Evolutionary conservation across 371 early-diverging fungal species (phyloP).

Genomic region (Rhizopus microsporus): DNA sequence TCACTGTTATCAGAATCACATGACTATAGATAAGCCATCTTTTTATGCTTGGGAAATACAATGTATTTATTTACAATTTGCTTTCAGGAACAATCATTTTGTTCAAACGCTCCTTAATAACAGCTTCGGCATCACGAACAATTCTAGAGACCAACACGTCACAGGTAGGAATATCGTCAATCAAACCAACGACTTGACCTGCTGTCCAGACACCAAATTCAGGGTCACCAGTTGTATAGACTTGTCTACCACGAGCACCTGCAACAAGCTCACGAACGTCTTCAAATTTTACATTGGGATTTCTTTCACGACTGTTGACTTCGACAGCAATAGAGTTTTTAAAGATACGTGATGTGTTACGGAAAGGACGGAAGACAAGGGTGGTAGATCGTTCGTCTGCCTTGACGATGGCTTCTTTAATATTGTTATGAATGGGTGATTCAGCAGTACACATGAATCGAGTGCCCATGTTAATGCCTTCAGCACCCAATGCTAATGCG

Average conservation of each 20-base stretch:
- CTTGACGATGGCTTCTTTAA: constrained; percentile 75
- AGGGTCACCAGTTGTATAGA: constrained; percentile 68
- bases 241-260: constrained; percentile 71
- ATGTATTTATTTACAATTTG: constrained; percentile 16
- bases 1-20: not conserved
- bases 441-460: constrained; percentile 84
- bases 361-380: constrained; percentile 76
- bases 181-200: constrained; percentile 73
- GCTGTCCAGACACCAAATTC: constrained; percentile 80
- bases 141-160: constrained; percentile 61
- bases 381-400: constrained; percentile 70
- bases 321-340: constrained; percentile 72
- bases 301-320: constrained; percentile 66
- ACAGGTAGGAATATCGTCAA: constrained; percentile 80
- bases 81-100: constrained; percentile 17
- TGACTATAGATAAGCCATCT: not conserved
- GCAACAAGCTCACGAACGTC: constrained; percentile 71
- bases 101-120: constrained; percentile 33
- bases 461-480: constrained; percentile 77
- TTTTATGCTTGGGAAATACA: not conserved
- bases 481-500: constrained; percentile 73
- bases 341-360: constrained; percentile 79
- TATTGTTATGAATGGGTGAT: constrained; percentile 69
- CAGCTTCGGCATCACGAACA: constrained; percentile 56
- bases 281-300: constrained; percentile 62